These are phyloP conservation scores for Pseudevernia furfuracea DNA, from an alignment of 495 filamentous ascomycete genomes.

Conservation along the genomic window DNA sequence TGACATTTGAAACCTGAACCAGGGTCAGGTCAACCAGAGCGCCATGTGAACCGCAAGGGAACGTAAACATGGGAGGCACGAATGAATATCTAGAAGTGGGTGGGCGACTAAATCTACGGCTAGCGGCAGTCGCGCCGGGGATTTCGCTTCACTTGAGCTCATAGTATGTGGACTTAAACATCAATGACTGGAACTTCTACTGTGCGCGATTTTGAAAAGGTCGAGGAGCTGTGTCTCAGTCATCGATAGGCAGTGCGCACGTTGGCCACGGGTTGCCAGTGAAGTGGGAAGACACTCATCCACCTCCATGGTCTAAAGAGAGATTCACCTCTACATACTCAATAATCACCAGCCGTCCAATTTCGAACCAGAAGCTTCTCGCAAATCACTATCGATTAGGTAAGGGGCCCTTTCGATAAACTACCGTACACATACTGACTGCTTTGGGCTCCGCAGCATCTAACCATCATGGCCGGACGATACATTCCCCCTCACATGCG, in stretches of 20 bases:
- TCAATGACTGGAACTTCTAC: too few relatives aligned
- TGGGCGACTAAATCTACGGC: too few relatives aligned
- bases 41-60: too few relatives aligned
- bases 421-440: not conserved
- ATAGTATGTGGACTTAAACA: too few relatives aligned
- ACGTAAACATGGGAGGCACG: too few relatives aligned
- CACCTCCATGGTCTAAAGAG: not conserved
- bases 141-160: too few relatives aligned
- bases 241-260: not conserved
- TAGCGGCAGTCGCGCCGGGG: too few relatives aligned
- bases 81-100: too few relatives aligned
- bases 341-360: not conserved
- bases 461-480: not conserved
- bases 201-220: not conserved
- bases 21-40: too few relatives aligned
- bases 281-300: too few relatives aligned
- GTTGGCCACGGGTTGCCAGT: not conserved
- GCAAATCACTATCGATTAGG: not conserved
- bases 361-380: not conserved
- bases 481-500: slow-evolving; percentile 1
- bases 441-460: not conserved
- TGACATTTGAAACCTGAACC: too few relatives aligned
- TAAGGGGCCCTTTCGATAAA: not conserved
- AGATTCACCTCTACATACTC: not conserved
- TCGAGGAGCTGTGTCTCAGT: not conserved